These are phyloP conservation scores for Starmera dryadoides DNA, from an alignment of 805 yeast species.

Conservation along the genomic window DNA sequence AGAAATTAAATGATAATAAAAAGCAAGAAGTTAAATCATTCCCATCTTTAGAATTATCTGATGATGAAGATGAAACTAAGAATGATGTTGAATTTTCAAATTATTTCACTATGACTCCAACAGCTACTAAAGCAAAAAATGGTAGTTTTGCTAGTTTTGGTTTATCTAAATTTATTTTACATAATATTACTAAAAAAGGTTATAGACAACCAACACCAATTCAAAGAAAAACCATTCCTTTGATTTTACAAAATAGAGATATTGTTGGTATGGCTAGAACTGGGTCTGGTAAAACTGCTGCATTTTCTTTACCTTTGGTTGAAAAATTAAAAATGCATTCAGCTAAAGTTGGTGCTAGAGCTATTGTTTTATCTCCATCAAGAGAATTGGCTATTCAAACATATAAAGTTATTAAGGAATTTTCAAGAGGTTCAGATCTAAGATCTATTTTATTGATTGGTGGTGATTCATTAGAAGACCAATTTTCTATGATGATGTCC, in stretches of 20 bases:
- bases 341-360: conserved; percentile 84
- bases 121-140: conserved; percentile 53
- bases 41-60: conserved; percentile 48
- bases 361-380: conserved; percentile 85
- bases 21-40: conserved; percentile 20
- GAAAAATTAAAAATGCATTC: conserved; percentile 79
- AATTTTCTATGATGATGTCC: conserved; percentile 84
- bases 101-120: conserved; percentile 34
- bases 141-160: conserved; percentile 92
- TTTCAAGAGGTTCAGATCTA: conserved; percentile 75
- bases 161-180: conserved; percentile 59
- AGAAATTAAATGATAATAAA: conserved; percentile 10
- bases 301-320: conserved; percentile 84
- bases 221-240: conserved; percentile 91
- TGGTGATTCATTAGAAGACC: conserved; percentile 98
- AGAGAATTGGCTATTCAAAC: conserved; percentile 97
- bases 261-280: conserved; percentile 99
- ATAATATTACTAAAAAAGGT: conserved; percentile 76
- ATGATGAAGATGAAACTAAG: conserved; percentile 32
- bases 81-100: conserved; percentile 38
- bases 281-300: conserved; percentile 99
- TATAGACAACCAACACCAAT: conserved; percentile 96
- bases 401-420: conserved; percentile 79
- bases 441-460: conserved; percentile 82
- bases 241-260: conserved; percentile 80